Conservation (phyloP, 805 yeast species). For the Kluyveromyces siamensis region DNA sequence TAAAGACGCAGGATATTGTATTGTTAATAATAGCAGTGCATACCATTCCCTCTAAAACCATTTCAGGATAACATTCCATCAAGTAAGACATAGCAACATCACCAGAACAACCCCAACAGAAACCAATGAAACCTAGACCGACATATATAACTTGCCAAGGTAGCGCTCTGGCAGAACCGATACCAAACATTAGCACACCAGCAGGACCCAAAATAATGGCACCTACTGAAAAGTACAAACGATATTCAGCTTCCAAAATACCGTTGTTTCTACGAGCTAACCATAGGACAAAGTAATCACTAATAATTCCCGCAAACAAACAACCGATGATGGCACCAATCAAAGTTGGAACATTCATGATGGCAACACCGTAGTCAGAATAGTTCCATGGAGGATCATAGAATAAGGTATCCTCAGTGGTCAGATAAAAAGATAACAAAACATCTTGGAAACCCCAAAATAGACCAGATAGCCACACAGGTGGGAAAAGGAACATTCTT, state of each 20-base stretch:
- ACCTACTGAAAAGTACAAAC: conserved; percentile 47
- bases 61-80: conserved; percentile 62
- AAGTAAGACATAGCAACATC: conserved; percentile 60
- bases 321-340: conserved; percentile 62
- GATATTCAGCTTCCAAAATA: conserved; percentile 55
- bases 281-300: conserved; percentile 54
- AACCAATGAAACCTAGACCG: conserved; percentile 57
- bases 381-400: conserved; percentile 61
- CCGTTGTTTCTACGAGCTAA: conserved; percentile 54
- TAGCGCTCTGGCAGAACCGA: conserved; percentile 51
- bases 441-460: conserved; percentile 80
- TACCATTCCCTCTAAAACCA: conserved; percentile 63
- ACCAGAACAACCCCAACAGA: conserved; percentile 64
- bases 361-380: conserved; percentile 55
- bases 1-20: conserved; percentile 54
- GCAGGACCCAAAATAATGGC: conserved; percentile 52
- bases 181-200: conserved; percentile 57
- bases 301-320: conserved; percentile 50
- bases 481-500: conserved; percentile 54
- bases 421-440: conserved; percentile 62
- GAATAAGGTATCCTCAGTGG: conserved; percentile 62
- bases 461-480: conserved; percentile 55
- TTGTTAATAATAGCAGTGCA: conserved; percentile 59
- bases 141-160: conserved; percentile 47
- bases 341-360: conserved; percentile 66